Evolutionary conservation across 345 rosid species (phyloP).

Genomic region (Aurinia saxatilis): DNA sequence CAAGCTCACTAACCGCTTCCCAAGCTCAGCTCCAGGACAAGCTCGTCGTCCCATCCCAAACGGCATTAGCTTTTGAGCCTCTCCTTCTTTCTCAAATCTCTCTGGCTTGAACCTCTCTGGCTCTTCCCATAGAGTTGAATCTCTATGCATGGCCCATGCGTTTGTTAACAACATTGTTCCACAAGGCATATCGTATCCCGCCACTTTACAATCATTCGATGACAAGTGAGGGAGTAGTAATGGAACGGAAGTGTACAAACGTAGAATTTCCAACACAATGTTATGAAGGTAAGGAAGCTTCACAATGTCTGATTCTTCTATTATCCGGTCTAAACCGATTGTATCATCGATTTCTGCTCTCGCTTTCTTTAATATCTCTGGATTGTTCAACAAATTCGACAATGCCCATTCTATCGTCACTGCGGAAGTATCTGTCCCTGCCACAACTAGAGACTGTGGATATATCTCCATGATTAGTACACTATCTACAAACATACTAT

Average conservation of each 20-base stretch:
- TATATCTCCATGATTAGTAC: not conserved
- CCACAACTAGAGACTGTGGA: constrained; percentile 27
- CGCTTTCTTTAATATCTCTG: constrained; percentile 27
- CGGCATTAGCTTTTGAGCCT: constrained; percentile 25
- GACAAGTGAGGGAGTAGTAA: constrained; percentile 38
- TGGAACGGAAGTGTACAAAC: constrained; percentile 38
- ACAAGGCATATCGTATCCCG: constrained; percentile 34
- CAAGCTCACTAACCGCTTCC: constrained; percentile 27
- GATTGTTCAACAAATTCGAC: constrained; percentile 39
- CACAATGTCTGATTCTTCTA: constrained; percentile 33
- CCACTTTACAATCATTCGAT: constrained; percentile 30
- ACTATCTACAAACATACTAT: not conserved
- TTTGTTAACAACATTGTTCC: constrained; percentile 37
- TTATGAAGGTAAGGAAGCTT: constrained; percentile 32
- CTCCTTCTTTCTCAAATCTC: constrained; percentile 32
- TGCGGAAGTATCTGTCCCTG: constrained; percentile 44
- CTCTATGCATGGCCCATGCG: constrained; percentile 49
- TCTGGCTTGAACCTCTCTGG: constrained; percentile 38
- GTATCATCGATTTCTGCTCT: constrained; percentile 28
- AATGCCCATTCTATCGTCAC: constrained; percentile 57
- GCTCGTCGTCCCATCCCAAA: constrained; percentile 44
- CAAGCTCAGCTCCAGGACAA: constrained; percentile 36
- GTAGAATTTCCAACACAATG: constrained; percentile 34
- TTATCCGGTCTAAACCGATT: constrained; percentile 24
- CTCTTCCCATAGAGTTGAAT: constrained; percentile 35